phyloP scores from a whole-genome alignment of 1,284 basidiomycete species.

The Coriolopsis trogii region DNA sequence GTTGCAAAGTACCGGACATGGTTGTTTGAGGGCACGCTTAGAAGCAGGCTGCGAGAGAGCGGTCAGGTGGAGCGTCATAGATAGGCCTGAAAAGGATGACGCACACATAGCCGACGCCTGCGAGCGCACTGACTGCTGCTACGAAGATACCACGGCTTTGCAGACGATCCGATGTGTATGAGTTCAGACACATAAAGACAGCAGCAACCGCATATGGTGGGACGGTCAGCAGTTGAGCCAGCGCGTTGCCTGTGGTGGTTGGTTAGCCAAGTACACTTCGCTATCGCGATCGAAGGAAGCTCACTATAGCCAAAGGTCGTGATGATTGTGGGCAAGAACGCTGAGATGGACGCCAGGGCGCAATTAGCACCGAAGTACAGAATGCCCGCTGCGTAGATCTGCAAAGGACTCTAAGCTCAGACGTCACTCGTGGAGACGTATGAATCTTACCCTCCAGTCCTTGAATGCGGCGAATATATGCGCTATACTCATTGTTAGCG shows the following conservation, averaged over 20 bases:
- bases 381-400: slow-evolving; percentile 67
- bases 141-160: slow-evolving; percentile 73
- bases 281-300: not conserved
- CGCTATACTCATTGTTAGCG: slow-evolving; percentile 35
- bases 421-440: not conserved
- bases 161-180: slow-evolving; percentile 69
- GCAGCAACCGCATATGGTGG: slow-evolving; percentile 82
- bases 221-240: slow-evolving; percentile 74
- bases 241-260: slow-evolving; percentile 47
- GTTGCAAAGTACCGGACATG: slow-evolving; percentile 68
- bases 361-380: slow-evolving; percentile 82
- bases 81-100: slow-evolving; percentile 22
- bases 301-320: slow-evolving; percentile 66
- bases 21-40: slow-evolving; percentile 46
- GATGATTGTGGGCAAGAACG: slow-evolving; percentile 86
- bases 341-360: slow-evolving; percentile 77
- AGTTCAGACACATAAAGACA: slow-evolving; percentile 64
- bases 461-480: slow-evolving; percentile 67
- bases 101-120: slow-evolving; percentile 69
- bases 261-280: not conserved
- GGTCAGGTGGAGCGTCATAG: not conserved
- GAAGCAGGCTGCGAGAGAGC: slow-evolving; percentile 46
- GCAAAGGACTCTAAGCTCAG: not conserved
- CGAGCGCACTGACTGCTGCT: slow-evolving; percentile 48
- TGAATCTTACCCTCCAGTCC: slow-evolving; percentile 63